Evolutionary conservation across 2,329 filamentous ascomycete genomes (phyloP), one percentile per base, ranked within the genome.

Genomic region (Xylaria sp.): DNA sequence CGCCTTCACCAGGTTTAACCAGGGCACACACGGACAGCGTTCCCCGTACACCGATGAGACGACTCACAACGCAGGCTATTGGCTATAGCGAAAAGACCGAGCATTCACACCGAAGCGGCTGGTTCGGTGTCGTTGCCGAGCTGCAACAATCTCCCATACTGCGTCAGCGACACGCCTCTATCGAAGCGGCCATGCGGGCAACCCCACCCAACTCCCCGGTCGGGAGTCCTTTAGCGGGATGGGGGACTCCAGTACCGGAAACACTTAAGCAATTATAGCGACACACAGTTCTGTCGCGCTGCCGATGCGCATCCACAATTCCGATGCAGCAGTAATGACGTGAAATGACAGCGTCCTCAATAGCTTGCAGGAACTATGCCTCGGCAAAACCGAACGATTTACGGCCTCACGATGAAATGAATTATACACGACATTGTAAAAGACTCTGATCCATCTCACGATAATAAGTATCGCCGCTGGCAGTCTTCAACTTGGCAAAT

Each of bases 101-200:
- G 53, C 79, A 80, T 46, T 80, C 80, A 23, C 86, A 88, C 60
- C 84, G 84, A 63, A 80, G 81, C 69, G 87, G 88, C 31, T 91
- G 89, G 89, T 86, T 86, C 23, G 87, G 88, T 31, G 88, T 91
- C 6, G 86, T 91, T 26, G 82, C 87, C 63, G 89, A 91, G 74
- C 79, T 91, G 59, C 88, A 90, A 76, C 85, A 80, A 64, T 89
- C 87, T 28, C 89, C 88, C 2, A 78, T 85, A 65, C 84, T 91
- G 81, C 87, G 88, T 59, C 86, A 88, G 74, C 83, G 89, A 17
- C 88, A 88, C 74, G 86, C 87, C n/a, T 89, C 86, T 7, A 87
- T 90, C 73, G 89, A 90, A 77, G 82, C 81, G 72, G 80, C 86
- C 68, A 88, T 89, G 84, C 80, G 82, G 26, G 80, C 79, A 58